Percentiles rank a stretch among this genome's conserved stretches.
Evolutionary conservation across 2,329 filamentous ascomycete genomes (phyloP).

Genomic region (Atkinsonella hypoxylon): DNA sequence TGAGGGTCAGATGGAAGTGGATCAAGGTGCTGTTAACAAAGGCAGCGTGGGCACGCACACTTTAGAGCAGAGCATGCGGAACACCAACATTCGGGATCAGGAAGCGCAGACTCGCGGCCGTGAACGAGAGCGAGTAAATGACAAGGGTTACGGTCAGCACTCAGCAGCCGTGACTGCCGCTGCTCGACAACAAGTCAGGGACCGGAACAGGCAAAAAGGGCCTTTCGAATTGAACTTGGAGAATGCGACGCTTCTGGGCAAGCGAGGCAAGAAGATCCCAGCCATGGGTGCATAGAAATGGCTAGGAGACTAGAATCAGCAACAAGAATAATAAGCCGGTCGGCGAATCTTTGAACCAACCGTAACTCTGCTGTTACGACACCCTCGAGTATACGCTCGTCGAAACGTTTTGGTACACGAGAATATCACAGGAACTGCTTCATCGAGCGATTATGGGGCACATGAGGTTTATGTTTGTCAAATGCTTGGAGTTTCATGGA

Average conservation of each 20-base stretch:
- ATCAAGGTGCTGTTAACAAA: slow-evolving; percentile 37
- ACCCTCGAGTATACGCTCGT: background rate
- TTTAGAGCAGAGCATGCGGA: slow-evolving; percentile 79
- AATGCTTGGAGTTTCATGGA: background rate
- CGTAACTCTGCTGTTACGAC: background rate
- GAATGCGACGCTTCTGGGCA: slow-evolving; percentile 77
- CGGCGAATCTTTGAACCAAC: no score
- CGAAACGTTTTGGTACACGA: background rate
- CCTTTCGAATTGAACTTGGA: slow-evolving; percentile 88
- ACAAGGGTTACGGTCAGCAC: slow-evolving; percentile 78
- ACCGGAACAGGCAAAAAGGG: slow-evolving; percentile 57
- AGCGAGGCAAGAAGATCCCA: slow-evolving; percentile 45
- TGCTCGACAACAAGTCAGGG: slow-evolving; percentile 65
- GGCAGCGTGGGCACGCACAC: slow-evolving; percentile 45
- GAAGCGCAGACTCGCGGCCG: slow-evolving; percentile 21
- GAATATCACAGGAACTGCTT: no score
- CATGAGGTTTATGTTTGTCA: no score
- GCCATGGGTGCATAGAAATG: slow-evolving; percentile 26
- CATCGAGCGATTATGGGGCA: no score
- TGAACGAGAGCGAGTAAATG: slow-evolving; percentile 18
- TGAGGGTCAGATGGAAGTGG: slow-evolving; percentile 52
- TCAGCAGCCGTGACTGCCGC: slow-evolving; percentile 74
- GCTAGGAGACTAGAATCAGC: background rate
- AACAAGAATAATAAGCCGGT: no score
- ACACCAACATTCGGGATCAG: slow-evolving; percentile 57